Evolutionary conservation across 208 protist species (phyloP).

Genomic region (Acanthamoeba castellanii): DNA sequence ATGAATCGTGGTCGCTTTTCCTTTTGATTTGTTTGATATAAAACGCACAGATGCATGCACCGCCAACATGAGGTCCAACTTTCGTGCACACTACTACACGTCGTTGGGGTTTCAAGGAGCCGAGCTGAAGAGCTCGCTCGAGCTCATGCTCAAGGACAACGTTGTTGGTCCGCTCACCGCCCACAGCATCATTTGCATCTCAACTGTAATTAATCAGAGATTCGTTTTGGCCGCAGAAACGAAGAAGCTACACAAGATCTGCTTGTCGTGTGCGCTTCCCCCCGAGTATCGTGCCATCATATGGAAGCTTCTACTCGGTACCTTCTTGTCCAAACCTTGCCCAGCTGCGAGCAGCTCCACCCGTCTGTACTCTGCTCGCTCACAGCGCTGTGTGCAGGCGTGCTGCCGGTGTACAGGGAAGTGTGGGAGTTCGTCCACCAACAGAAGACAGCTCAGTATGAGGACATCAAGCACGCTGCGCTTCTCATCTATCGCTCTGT

Average conservation of each 20-base stretch:
- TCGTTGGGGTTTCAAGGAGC: constrained; percentile 59
- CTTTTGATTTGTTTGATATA: neutral
- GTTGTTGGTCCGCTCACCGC: neutral
- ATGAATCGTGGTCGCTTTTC: neutral
- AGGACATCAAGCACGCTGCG: constrained; percentile 56
- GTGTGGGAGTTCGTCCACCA: constrained; percentile 68
- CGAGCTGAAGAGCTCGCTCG: constrained; percentile 51
- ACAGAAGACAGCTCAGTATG: neutral
- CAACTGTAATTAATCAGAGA: neutral
- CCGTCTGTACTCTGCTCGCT: no score
- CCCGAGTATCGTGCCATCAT: constrained; percentile 22
- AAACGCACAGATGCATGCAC: neutral
- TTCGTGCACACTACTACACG: constrained; percentile 44
- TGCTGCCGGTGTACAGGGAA: constrained; percentile 35
- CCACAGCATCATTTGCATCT: neutral
- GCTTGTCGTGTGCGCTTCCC: constrained; percentile 9
- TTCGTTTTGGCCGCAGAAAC: neutral
- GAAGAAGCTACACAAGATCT: constrained; percentile 42
- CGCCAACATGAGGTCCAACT: constrained; percentile 14
- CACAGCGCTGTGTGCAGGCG: neutral
- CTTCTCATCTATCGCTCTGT: constrained; percentile 50
- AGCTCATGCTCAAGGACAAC: constrained; percentile 60
- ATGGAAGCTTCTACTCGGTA: constrained; percentile 55
- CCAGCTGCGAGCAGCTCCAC: neutral
- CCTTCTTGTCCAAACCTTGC: neutral